Evolutionary conservation across 2,329 filamentous ascomycete genomes (phyloP).

Genomic region (Cordyceps farinosa): DNA sequence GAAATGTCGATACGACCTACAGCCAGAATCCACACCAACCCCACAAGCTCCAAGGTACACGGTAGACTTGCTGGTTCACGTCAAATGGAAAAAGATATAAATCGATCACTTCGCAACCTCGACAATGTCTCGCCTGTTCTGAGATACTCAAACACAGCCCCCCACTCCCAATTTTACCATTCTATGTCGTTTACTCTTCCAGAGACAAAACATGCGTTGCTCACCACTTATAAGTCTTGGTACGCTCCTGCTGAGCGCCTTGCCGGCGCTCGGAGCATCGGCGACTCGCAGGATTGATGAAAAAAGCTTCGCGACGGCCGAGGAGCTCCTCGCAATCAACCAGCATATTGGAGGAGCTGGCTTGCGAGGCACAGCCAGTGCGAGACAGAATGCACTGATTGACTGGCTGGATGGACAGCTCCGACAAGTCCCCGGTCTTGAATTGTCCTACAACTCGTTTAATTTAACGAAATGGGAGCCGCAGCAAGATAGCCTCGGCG

Average conservation of each 20-base stretch:
- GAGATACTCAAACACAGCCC: too few relatives aligned
- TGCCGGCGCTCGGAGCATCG: not conserved
- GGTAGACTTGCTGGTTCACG: too few relatives aligned
- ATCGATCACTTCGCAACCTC: too few relatives aligned
- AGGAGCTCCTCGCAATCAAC: not conserved
- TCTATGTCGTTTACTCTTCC: too few relatives aligned
- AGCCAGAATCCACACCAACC: not conserved
- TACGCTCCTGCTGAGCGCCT: not conserved
- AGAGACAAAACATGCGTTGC: not conserved
- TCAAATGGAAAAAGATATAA: too few relatives aligned
- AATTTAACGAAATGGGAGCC: not conserved
- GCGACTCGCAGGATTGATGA: not conserved
- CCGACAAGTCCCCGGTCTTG: not conserved
- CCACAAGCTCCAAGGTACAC: not conserved
- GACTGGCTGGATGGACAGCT: constrained; percentile 1
- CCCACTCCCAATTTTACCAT: too few relatives aligned
- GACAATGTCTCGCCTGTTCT: too few relatives aligned
- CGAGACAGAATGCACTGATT: not conserved
- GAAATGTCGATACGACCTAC: not conserved
- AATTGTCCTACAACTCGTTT: not conserved
- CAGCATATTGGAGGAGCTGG: not conserved
- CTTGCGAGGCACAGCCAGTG: not conserved
- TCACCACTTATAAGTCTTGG: not conserved
- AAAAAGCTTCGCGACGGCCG: not conserved
- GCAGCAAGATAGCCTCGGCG: not conserved